phyloP scores from a whole-genome alignment of 1,284 basidiomycete genomes.

The Heterobasidion annosum region DNA sequence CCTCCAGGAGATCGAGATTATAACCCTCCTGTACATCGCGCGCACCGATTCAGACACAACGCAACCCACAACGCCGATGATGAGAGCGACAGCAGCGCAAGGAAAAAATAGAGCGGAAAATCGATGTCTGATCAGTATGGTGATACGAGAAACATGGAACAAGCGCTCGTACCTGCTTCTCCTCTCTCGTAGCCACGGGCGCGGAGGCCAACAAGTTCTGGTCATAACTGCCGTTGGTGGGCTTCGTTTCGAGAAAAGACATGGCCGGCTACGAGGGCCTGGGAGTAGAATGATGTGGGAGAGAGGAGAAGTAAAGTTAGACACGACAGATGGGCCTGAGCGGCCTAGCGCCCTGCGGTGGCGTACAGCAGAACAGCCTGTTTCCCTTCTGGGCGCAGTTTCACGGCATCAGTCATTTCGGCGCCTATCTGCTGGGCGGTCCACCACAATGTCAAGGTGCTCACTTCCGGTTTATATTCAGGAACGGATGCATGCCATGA shows the following conservation, averaged over 20 bases:
- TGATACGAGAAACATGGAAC: not conserved
- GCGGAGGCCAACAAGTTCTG: slow-evolving; percentile 24
- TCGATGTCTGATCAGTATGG: not conserved
- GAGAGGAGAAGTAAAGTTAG: not conserved
- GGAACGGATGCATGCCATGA: no score
- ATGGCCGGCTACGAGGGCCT: not conserved
- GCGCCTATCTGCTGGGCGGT: no score
- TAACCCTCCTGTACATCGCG: slow-evolving; percentile 36
- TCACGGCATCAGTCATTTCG: no score
- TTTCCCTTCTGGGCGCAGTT: no score
- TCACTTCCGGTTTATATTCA: no score
- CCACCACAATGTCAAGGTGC: no score
- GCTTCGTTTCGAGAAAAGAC: slow-evolving; percentile 5
- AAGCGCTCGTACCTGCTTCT: slow-evolving; percentile 24
- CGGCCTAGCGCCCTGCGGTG: no score
- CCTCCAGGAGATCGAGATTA: slow-evolving; percentile 36
- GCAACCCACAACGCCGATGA: not conserved
- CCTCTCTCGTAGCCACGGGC: slow-evolving; percentile 24
- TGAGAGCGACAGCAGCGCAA: not conserved
- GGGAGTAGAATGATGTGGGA: not conserved
- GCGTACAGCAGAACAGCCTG: no score
- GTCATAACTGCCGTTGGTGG: slow-evolving; percentile 19
- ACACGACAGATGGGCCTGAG: no score
- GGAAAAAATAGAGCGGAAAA: not conserved
- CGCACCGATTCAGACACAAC: not conserved